Conservation (phyloP, 768 basidiomycete genomes). For the Boletus edulis region DNA sequence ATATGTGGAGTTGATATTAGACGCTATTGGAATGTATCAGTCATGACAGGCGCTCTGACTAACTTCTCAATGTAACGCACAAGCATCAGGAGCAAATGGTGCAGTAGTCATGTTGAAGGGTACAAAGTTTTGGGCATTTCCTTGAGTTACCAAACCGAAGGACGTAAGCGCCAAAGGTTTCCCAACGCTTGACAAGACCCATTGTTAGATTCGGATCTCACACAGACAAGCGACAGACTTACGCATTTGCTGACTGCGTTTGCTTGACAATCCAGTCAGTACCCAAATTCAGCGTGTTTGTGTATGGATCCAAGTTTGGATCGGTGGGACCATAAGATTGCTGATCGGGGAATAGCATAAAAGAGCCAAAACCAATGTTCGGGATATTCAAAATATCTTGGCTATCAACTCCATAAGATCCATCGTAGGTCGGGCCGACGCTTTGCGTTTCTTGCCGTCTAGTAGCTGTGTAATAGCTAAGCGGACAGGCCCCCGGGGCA, state of each 20-base stretch:
- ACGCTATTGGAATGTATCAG: slow-evolving; percentile 11
- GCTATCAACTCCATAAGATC: slow-evolving; percentile 63
- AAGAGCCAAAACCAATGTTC: slow-evolving; percentile 53
- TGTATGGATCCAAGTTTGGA: slow-evolving; percentile 48
- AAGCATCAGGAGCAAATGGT: slow-evolving; percentile 38
- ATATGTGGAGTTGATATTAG: slow-evolving; percentile 32
- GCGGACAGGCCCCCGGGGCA: not conserved
- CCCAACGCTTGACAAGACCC: slow-evolving; percentile 37
- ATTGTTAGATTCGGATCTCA: slow-evolving; percentile 4
- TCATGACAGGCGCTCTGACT: not conserved
- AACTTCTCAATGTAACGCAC: slow-evolving; percentile 18
- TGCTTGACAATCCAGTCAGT: slow-evolving; percentile 55
- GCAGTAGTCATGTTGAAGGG: slow-evolving; percentile 55
- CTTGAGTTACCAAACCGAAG: slow-evolving; percentile 63
- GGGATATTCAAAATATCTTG: slow-evolving; percentile 61
- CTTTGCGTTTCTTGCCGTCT: slow-evolving; percentile 43
- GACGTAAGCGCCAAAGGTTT: slow-evolving; percentile 55
- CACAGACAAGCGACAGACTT: slow-evolving; percentile 15
- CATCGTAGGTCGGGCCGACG: slow-evolving; percentile 55
- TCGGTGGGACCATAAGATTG: slow-evolving; percentile 49
- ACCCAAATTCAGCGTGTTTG: slow-evolving; percentile 51
- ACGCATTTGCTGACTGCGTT: slow-evolving; percentile 44
- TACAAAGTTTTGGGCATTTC: slow-evolving; percentile 51
- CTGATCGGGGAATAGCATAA: slow-evolving; percentile 72
- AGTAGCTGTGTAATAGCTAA: slow-evolving; percentile 35